These are phyloP conservation scores for Tuctoria greenei DNA, from an alignment of 176 grass and related monocot species.

Conservation along the genomic window DNA sequence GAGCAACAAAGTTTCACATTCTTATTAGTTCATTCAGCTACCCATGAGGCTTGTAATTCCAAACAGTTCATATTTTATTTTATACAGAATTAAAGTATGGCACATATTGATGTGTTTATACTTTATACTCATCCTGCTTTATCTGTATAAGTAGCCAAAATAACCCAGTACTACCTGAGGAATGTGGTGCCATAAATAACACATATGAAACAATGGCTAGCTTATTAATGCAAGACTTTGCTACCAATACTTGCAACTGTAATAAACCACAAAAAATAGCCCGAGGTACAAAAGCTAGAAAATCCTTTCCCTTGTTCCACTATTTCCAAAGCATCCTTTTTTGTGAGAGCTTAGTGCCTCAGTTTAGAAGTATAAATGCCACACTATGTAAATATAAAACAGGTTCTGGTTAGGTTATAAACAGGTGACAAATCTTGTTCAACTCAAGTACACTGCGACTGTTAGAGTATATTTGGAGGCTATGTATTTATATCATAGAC, in stretches of 20 bases:
- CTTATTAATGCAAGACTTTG: background rate
- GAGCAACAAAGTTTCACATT: background rate
- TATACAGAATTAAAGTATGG: background rate
- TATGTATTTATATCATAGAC: too few species aligned
- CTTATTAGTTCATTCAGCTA: background rate
- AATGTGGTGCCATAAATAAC: background rate
- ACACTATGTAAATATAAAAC: background rate
- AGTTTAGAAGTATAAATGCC: background rate
- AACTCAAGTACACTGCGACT: background rate
- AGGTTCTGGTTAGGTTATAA: background rate
- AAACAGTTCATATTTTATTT: background rate
- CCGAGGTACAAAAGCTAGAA: background rate
- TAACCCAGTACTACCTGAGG: background rate
- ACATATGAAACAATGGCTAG: background rate
- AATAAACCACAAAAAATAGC: background rate
- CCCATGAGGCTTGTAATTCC: background rate
- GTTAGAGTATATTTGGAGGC: too few species aligned
- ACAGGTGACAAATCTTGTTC: background rate
- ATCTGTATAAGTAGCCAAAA: background rate
- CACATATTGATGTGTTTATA: background rate
- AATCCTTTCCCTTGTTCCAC: background rate
- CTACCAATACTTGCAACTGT: background rate
- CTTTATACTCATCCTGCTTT: background rate
- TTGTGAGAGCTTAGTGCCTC: background rate
- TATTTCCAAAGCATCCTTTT: conserved; percentile 6